phyloP scores from a whole-genome alignment of 1,284 basidiomycete genomes.

The Trametes sp. region DNA sequence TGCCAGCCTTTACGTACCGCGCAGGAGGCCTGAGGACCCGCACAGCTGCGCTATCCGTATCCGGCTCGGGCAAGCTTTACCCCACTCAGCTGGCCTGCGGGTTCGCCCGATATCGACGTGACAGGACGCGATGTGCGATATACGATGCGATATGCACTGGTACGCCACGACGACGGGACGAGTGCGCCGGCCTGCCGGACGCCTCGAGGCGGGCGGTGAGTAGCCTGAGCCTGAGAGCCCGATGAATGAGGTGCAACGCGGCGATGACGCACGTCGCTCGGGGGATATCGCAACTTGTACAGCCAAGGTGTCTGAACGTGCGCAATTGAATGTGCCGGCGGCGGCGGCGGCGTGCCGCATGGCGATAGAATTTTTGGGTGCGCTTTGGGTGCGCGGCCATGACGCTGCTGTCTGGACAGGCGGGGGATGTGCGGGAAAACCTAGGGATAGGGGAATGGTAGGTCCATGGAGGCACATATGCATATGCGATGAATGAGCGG shows the following conservation, averaged over 20 bases:
- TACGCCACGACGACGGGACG: neutral
- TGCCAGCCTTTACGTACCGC: slow-evolving; percentile 15
- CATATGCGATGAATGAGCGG: neutral
- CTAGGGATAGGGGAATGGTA: neutral
- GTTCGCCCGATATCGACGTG: neutral
- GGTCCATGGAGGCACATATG: neutral
- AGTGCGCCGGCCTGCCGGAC: neutral
- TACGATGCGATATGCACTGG: neutral
- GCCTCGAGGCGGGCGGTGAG: slow-evolving; percentile 1
- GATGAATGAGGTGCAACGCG: neutral
- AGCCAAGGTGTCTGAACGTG: no score
- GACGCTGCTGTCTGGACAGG: no score
- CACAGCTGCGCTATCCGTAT: slow-evolving; percentile 7
- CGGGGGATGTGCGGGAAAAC: no score
- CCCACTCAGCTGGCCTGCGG: neutral
- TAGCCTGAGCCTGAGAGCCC: neutral
- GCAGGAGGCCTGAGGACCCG: neutral
- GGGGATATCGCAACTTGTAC: neutral
- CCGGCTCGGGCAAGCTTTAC: neutral
- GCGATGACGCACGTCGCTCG: neutral
- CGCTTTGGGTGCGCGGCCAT: no score
- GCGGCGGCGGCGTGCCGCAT: neutral
- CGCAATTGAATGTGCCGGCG: neutral
- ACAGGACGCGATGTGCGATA: neutral
- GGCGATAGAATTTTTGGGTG: neutral